Base-by-base conservation (phyloP, 1,284 basidiomycete genomes). In the Agroathelia rolfsii region DNA sequence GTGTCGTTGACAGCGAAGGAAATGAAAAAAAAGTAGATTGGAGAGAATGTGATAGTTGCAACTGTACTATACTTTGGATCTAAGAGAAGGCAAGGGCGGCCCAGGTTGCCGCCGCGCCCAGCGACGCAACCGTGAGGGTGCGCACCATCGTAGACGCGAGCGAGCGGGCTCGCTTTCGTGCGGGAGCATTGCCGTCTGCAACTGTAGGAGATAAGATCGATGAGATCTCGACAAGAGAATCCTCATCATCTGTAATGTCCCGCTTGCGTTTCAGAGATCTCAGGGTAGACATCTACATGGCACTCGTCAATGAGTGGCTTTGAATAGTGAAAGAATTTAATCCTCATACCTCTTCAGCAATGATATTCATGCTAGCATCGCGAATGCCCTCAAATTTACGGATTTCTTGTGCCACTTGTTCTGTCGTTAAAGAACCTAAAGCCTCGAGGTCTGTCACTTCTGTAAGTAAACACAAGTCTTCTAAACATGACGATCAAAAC, bases 211-310 rank as follows among this genome's bases (percentile, higher is more conserved):
- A 57, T 49, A 6, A 58, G 35, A 21, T 30, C 42, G 20, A 38
- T 44, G 42, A 58, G 38, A 6, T 44, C 51, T 3, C 43, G 40
- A 3, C 48, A 52, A 32, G 45, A 51, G 4, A 42, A 30, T 36
- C 47, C 15, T 46, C 45, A 36, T 45, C 50, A 39, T 50, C 50
- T 10, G 33, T 28, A 44, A 60, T 56, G 45, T 42, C 36, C 37
- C 61, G 63, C 51, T 64, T 66, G 32, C 64, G 62, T 51, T 65
- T 66, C 53, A 58, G 52, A 39, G 59, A 58, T 37, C 44, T 43
- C 18, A 42, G 41, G 41, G 44, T 36, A 36, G 48, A 41, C 36
- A 43, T 40, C 44, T 53, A 43, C 32, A 40, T 24, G 19, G 28
- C 32, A 29, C 28, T 19, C 35, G 19, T 30, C 21, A 37, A 21